These are phyloP conservation scores for Tinospora cordifolia DNA, from an alignment of 164 flowering plant species.

Conservation along the genomic window DNA sequence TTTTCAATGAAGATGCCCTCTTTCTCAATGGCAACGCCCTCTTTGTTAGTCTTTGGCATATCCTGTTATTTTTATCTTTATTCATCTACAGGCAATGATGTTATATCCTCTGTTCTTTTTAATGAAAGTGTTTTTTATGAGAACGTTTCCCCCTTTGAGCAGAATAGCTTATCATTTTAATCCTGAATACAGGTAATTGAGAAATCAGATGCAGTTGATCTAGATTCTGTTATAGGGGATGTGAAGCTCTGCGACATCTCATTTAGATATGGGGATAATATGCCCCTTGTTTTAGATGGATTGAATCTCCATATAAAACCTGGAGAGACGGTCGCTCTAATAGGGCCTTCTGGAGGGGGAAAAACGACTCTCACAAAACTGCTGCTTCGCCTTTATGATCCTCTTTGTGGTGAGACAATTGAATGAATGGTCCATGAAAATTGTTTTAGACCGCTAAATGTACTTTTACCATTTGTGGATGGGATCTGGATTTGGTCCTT, in stretches of 20 bases:
- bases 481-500: background rate
- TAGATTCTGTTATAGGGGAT: constrained; percentile 59
- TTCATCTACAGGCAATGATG: background rate
- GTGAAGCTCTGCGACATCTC: constrained; percentile 56
- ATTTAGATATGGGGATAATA: constrained; percentile 56
- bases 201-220: constrained; percentile 56
- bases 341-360: constrained; percentile 99
- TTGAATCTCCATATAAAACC: constrained; percentile 76
- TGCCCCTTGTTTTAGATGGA: constrained; percentile 56
- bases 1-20: too few species aligned
- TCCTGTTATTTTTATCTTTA: background rate
- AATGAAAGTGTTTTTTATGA: background rate
- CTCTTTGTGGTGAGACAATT: constrained; percentile 51
- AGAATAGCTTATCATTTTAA: constrained; percentile 9
- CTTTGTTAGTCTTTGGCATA: too few species aligned
- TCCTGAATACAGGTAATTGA: constrained; percentile 47
- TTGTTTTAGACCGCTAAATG: background rate
- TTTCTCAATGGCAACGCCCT: too few species aligned
- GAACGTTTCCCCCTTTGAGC: background rate
- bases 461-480: background rate
- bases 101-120: background rate
- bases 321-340: constrained; percentile 85
- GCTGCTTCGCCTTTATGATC: constrained; percentile 92
- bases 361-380: constrained; percentile 84
- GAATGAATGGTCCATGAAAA: background rate